Base-by-base conservation (phyloP, 1,139 yeast species). In the Suhomyces wounanorum region DNA sequence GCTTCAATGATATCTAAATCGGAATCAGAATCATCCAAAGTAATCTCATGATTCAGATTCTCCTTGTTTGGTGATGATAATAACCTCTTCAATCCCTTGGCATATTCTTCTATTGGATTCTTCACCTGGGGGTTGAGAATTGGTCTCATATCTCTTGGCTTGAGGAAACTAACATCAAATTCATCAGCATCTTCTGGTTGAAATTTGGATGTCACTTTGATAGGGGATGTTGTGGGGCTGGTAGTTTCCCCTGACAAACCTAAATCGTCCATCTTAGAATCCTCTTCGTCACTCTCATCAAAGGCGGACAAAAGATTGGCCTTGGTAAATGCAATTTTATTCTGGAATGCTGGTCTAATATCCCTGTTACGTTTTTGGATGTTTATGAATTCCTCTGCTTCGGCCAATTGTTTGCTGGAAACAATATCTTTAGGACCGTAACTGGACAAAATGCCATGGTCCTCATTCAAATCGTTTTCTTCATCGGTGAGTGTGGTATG, bases 401-500 rank as follows among this genome's bases (percentile, higher is more conserved):
- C 68, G 38, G 65, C 63, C 21, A 73, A 57, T 44, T 72, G 70
- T 47, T 68, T 70, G 16, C 59, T 55, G 11, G 70, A 58, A n/a
- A 51, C 54, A 21, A 39, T 52, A 4, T 56, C 63, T 17, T 42
- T 53, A 16, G 45, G 51, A 1, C 52, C 49, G 1, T 65, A 58
- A 2, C 64, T 54, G 9, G 59, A 60, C 3, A 59, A 58, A 1
- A 58, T 55, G 18, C 64, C 65, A 47, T 60, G 59, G 16, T 59
- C 66, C 10, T 61, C 62, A 33, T 66, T 62, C 41, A 69, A 52
- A 49, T 74, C 80, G 21, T 70, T 59, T 52, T 76, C 81, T 54
- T 75, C 80, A 49, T 76, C 81, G 1, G 78, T 72, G 18, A 75
- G 59, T 0, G 79, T 60, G 0, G 67, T 65, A 44, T 60, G 69